Percentiles rank a stretch among this genome's conserved stretches.
These are phyloP conservation scores for Salix suchowensis DNA, from an alignment of 345 rosid species.

Conservation along the genomic window DNA sequence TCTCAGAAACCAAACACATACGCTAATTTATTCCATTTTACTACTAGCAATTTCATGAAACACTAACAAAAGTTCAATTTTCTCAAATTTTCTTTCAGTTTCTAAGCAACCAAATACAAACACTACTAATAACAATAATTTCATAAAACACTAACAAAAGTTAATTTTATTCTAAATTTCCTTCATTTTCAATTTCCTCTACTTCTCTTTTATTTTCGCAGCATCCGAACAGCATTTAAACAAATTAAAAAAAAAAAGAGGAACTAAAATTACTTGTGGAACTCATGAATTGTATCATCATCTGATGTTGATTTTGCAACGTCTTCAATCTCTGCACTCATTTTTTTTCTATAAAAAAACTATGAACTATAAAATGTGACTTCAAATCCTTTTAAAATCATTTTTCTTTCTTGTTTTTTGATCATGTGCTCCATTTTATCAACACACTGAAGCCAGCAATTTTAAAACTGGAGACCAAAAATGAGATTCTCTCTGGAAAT, in stretches of 20 bases:
- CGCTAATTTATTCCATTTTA: too few relatives aligned
- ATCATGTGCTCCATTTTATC: too few relatives aligned
- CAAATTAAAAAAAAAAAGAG: background rate
- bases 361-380: background rate
- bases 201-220: background rate
- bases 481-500: background rate
- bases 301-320: conserved; percentile 14
- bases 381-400: background rate
- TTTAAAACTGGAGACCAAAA: too few relatives aligned
- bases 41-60: background rate
- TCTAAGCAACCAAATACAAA: too few relatives aligned
- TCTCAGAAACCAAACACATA: too few relatives aligned
- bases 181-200: background rate
- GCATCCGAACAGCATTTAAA: background rate
- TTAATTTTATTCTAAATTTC: background rate
- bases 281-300: background rate
- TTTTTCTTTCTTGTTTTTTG: too few relatives aligned
- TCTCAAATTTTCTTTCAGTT: too few relatives aligned
- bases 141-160: background rate
- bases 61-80: background rate
- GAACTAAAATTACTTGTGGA: conserved; percentile 14
- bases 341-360: background rate
- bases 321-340: conserved; percentile 17
- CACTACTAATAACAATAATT: too few relatives aligned
- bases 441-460: too few relatives aligned